Evolutionary conservation across 108 stramenopile species (phyloP).

Genomic region (Nannochloropsis oceanica): DNA sequence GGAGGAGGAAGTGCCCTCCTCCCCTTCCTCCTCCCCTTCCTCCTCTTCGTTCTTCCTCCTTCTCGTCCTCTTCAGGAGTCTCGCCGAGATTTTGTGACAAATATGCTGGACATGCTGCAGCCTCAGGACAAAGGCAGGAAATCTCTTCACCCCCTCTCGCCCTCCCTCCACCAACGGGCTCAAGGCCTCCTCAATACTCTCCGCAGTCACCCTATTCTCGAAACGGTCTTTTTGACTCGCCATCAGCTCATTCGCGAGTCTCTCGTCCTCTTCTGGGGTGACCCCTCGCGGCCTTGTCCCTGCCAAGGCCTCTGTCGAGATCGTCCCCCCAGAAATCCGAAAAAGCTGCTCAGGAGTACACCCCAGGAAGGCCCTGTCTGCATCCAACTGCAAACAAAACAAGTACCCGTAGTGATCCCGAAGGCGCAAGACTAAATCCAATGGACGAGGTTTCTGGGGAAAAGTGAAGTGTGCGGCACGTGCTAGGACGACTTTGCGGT

Average conservation of each 20-base stretch:
- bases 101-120: conserved; percentile 29
- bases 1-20: neutral
- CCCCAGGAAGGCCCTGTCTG: conserved; percentile 18
- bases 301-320: conserved; percentile 25
- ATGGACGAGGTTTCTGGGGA: neutral
- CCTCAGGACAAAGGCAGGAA: neutral
- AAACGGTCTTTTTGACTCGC: conserved; percentile 5
- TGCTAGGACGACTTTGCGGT: conserved; percentile 12
- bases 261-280: conserved; percentile 1
- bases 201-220: neutral
- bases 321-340: neutral
- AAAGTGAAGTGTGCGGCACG: conserved; percentile 1
- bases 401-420: conserved; percentile 6
- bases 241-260: conserved; percentile 12
- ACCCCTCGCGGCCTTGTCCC: conserved; percentile 13
- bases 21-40: neutral
- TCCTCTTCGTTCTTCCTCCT: neutral
- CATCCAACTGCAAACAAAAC: conserved; percentile 7
- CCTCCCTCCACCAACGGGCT: neutral
- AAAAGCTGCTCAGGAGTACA: conserved; percentile 28
- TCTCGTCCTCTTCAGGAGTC: neutral
- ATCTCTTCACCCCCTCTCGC: neutral
- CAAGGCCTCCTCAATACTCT: neutral
- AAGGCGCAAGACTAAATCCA: conserved; percentile 3
- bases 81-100: neutral